phyloP scores from a whole-genome alignment of 108 stramenopile species.

The Hondaea fermentalgiana region DNA sequence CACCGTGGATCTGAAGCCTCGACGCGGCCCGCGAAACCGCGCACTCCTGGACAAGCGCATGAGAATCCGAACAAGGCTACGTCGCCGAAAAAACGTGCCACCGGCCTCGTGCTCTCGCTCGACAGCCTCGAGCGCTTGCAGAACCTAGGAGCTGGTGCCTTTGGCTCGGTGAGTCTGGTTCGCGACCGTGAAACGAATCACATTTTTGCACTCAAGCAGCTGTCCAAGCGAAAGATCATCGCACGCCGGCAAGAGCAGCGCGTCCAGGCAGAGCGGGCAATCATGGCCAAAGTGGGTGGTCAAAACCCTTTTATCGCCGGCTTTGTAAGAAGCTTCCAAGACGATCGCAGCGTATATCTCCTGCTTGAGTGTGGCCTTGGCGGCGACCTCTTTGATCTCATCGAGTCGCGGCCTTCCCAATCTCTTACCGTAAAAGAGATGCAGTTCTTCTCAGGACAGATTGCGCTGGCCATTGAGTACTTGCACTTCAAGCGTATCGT shows the following conservation, averaged over 20 bases:
- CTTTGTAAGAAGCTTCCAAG: neutral
- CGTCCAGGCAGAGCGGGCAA: neutral
- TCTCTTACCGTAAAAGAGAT: neutral
- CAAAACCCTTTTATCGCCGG: neutral
- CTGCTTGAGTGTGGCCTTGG: neutral
- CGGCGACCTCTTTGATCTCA: constrained; percentile 5
- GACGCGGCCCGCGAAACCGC: neutral
- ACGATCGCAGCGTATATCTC: neutral
- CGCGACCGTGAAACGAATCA: neutral
- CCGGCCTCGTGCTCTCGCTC: neutral
- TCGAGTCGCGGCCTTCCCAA: neutral
- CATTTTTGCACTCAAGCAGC: neutral
- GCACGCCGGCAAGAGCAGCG: neutral
- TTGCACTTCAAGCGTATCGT: neutral
- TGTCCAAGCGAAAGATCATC: neutral
- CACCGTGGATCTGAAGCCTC: neutral
- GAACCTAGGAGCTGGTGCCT: neutral
- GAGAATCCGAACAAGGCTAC: neutral
- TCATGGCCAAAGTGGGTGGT: neutral
- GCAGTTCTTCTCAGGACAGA: neutral
- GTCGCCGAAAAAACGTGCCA: neutral
- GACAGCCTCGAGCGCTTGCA: neutral
- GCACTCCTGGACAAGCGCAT: neutral
- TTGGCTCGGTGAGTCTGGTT: neutral
- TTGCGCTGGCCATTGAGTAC: neutral